Evolutionary conservation across 192 early-diverging fungal genomes (phyloP).

Genomic region (Coemansia sp.): DNA sequence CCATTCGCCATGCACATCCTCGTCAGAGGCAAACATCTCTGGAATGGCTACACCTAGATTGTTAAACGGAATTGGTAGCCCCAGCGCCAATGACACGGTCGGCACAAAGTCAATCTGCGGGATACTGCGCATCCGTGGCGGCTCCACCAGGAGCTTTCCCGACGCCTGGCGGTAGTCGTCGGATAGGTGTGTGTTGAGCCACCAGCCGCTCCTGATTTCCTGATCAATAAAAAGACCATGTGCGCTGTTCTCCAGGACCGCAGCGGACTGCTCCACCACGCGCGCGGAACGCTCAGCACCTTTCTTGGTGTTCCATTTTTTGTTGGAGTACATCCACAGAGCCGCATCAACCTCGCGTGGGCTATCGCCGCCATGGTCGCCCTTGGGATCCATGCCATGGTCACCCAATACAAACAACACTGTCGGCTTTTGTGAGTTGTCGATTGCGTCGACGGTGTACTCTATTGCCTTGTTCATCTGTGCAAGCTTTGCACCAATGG

Average conservation of each 20-base stretch:
- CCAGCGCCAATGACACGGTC: constrained; percentile 76
- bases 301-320: constrained; percentile 48
- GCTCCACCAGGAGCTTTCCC: constrained; percentile 13
- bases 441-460: constrained; percentile 63
- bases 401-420: constrained; percentile 91
- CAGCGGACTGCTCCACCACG: constrained; percentile 14
- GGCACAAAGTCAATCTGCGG: constrained; percentile 92
- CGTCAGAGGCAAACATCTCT: constrained; percentile 68
- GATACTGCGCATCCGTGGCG: constrained; percentile 60
- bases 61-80: constrained; percentile 89
- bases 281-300: constrained; percentile 29
- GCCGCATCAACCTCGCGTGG: constrained; percentile 84
- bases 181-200: constrained; percentile 35
- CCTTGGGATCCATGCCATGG: constrained; percentile 94
- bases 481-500: constrained; percentile 81
- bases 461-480: constrained; percentile 84
- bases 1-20: constrained; percentile 19
- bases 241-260: constrained; percentile 7
- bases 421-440: constrained; percentile 65
- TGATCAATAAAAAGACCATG: constrained; percentile 56
- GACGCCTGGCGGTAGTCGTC: constrained; percentile 27
- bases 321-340: constrained; percentile 76
- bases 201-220: constrained; percentile 35
- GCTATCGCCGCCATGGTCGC: constrained; percentile 97
- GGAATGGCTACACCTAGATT: constrained; percentile 89